Conservation (phyloP, 306 rosid species). For the Fagus sylvatica region DNA sequence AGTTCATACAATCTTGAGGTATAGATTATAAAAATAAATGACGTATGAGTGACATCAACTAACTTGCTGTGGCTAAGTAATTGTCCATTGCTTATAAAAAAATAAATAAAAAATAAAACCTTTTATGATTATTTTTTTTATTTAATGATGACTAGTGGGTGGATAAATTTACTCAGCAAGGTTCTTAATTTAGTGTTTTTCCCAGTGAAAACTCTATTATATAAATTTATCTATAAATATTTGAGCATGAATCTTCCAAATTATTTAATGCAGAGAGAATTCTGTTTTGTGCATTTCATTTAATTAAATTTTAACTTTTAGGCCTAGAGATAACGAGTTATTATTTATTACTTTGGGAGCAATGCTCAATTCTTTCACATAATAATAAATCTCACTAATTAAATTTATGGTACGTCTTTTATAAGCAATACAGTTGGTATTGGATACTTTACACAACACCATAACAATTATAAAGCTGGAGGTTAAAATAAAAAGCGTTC, state of each 20-base stretch:
- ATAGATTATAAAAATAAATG: neutral
- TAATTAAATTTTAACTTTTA: too few species aligned
- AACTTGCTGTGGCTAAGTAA: neutral
- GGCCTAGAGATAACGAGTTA: too few species aligned
- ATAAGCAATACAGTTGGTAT: too few species aligned
- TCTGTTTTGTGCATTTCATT: too few species aligned
- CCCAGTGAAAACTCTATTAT: neutral
- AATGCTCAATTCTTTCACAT: too few species aligned
- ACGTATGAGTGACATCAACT: slow-evolving; percentile 23
- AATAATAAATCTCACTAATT: too few species aligned
- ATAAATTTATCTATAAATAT: neutral
- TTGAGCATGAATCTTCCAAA: neutral
- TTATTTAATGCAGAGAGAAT: neutral
- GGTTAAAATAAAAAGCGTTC: too few species aligned
- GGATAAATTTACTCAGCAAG: neutral
- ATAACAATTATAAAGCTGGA: too few species aligned
- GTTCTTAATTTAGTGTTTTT: neutral
- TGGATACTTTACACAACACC: too few species aligned
- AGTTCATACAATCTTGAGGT: neutral
- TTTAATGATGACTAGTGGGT: too few species aligned
- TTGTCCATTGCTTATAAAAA: neutral
- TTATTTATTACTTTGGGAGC: too few species aligned
- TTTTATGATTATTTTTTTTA: neutral
- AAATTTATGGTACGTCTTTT: too few species aligned
- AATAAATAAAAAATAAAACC: neutral